Base-by-base conservation (phyloP, 2,329 filamentous ascomycete genomes). In the Neopestalotiopsis sp. region DNA sequence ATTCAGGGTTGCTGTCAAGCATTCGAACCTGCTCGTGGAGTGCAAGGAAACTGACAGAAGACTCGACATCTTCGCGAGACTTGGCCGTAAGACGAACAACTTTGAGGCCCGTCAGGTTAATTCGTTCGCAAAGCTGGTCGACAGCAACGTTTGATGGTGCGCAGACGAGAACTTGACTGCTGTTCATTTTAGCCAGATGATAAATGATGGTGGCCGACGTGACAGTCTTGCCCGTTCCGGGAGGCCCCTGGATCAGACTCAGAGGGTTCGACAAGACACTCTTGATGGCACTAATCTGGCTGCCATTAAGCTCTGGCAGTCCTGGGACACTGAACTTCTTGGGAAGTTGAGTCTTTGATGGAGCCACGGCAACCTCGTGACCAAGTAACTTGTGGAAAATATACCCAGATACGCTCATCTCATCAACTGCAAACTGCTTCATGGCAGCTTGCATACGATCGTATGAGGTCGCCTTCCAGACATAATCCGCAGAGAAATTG, bases 401-500 rank as follows among this genome's bases (percentile, higher is more conserved):
- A 82, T 98, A 99, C 49, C 96, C 96, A 28, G 96, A 98, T 58
- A 99, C 95, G 77, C 95, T 98, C 92, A 97, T 93, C 81, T 99
- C 96, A 75, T 99, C 95, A 59, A 98, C 91, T 5, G 96, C 96
- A 79, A 99, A 99, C 0, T 94, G 98, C 86, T 98, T 98, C 95
- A 99, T 98, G 67, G 96, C 97, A 73, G 95, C 90, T 81, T 99
- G 96, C 96, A 99, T 99, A 72, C 96, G 95, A 78, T 99, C 96
- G 79, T 99, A 99, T 0, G 95, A 98, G 0, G 97, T 99, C 14
- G 97, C 96, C 80, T 99, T 99, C 96, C 96, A 99, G 68, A 99
- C 96, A 77, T 99, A 99, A 80, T 99, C 96, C 73, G 95, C 96
- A 17, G 94, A 97, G 82, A 99, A 99, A 81, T 98, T 97, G 82